These are phyloP conservation scores for Jimgerdemannia lactiflua DNA, from an alignment of 192 early-diverging fungal genomes.

Conservation along the genomic window DNA sequence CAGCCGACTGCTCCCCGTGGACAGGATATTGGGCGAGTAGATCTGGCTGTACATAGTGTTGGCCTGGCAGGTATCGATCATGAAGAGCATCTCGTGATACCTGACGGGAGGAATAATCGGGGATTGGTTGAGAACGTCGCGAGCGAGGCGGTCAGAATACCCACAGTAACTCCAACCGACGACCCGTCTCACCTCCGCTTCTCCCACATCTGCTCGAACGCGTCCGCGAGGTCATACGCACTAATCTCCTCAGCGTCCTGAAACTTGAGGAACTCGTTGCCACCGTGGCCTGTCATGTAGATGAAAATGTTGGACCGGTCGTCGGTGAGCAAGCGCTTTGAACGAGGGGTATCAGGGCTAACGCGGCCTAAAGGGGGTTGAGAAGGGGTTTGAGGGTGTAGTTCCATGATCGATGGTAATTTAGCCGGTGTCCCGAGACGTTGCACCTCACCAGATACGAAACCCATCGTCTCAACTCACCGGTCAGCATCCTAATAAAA, in stretches of 20 bases:
- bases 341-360: constrained; percentile 82
- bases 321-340: constrained; percentile 93
- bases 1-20: constrained; percentile 81
- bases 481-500: constrained; percentile 94
- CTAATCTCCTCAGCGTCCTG: constrained; percentile 98
- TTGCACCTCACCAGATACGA: neutral
- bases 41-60: constrained; percentile 95
- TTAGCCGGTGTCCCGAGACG: neutral
- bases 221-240: constrained; percentile 93
- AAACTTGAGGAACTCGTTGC: constrained; percentile 98
- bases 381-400: neutral
- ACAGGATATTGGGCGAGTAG: constrained; percentile 90
- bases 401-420: neutral
- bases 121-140: neutral
- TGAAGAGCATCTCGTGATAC: constrained; percentile 98
- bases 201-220: constrained; percentile 98
- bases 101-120: constrained; percentile 1
- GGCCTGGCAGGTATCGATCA: constrained; percentile 99
- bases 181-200: constrained; percentile 62
- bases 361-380: constrained; percentile 63
- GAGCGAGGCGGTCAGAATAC: too few species aligned
- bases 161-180: too few species aligned
- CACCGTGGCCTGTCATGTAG: constrained; percentile 99
- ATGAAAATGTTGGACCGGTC: constrained; percentile 95
- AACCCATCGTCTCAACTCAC: constrained; percentile 22